Evolutionary conservation across 192 early-diverging fungal genomes (phyloP), one percentile per base, ranked within the genome.

Genomic region (Spinellus fusiger): DNA sequence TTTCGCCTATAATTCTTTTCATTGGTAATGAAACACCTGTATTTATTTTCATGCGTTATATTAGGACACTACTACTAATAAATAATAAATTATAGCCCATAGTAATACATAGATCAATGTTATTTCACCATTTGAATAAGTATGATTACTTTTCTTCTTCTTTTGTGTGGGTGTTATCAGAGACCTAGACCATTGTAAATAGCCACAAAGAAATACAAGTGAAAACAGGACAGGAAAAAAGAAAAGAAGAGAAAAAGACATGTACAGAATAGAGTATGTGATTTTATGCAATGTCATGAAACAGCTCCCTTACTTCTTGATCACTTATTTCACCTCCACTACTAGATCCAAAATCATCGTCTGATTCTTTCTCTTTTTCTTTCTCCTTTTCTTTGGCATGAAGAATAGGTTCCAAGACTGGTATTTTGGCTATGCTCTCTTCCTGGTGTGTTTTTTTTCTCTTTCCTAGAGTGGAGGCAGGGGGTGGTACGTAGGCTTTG

Each of bases 241-340:
- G 18, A 55, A 34, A 32, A 37, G 16, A 55, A 25, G 32, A 55
- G 18, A 22, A 20, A 13, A 13, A 37, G 13, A 9, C 5, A 37
- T 5, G 3, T 33, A 37, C 15, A 55, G 54, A 55, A 35, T 3
- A 32, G 1, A 22, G 13, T 8, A 5, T 27, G 49, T 51, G 25
- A 18, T 27, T 20, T 50, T 58, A 58, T 47, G 34, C 34, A 44
- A 62, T 49, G 33, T 62, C 61, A 33, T 54, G 49, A 23, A 62
- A 62, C 37, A 62, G 26, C 20, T 62, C 61, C 22, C 34, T 34
- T 10, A 63, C 61, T 54, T 63, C 61, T 49, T 51, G 49, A 20
- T 63, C 61, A 16, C 61, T 63, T 18, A 63, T 34, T 22, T 63
- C 52, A 12, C 51, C 61, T n/a, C 61, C 54, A 16, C 50, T 54